phyloP scores from a whole-genome alignment of 2,329 filamentous ascomycete genomes.

The Fusarium sp. region DNA sequence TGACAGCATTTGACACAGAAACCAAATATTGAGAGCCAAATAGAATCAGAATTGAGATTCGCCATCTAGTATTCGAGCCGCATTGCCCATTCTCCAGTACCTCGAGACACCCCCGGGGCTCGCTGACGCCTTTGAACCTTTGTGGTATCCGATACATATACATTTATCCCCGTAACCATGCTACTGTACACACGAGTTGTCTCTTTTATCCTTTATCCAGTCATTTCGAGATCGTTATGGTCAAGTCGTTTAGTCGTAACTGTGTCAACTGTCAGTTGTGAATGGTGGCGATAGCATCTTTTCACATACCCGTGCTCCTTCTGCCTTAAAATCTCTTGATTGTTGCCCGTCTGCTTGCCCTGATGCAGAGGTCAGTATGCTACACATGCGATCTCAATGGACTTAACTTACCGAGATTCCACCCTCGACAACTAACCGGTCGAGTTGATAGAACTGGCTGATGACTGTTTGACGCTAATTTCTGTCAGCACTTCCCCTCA shows the following conservation, averaged over 20 bases:
- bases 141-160: conserved; percentile 44
- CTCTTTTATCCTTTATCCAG: conserved; percentile 14
- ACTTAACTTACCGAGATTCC: conserved; percentile 71
- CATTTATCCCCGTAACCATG: conserved; percentile 34
- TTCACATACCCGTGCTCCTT: conserved; percentile 78
- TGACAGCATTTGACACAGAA: not conserved
- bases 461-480: conserved; percentile 91
- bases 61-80: conserved; percentile 34
- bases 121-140: conserved; percentile 17
- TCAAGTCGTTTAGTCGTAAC: conserved; percentile 30
- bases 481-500: conserved; percentile 1
- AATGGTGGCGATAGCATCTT: not conserved
- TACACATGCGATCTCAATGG: not conserved
- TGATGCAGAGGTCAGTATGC: conserved; percentile 44
- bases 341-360: conserved; percentile 76
- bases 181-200: conserved; percentile 40
- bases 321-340: conserved; percentile 75
- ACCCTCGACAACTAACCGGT: conserved; percentile 90
- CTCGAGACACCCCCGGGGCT: conserved; percentile 5
- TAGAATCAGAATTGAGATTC: conserved; percentile 32
- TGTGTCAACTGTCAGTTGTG: conserved; percentile 5
- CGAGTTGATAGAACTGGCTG: conserved; percentile 93
- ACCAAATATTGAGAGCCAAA: not conserved
- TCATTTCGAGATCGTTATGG: conserved; percentile 6
- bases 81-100: conserved; percentile 2